Conservation (phyloP, 129 eudicot genomes). For the Flaveria brownii region DNA sequence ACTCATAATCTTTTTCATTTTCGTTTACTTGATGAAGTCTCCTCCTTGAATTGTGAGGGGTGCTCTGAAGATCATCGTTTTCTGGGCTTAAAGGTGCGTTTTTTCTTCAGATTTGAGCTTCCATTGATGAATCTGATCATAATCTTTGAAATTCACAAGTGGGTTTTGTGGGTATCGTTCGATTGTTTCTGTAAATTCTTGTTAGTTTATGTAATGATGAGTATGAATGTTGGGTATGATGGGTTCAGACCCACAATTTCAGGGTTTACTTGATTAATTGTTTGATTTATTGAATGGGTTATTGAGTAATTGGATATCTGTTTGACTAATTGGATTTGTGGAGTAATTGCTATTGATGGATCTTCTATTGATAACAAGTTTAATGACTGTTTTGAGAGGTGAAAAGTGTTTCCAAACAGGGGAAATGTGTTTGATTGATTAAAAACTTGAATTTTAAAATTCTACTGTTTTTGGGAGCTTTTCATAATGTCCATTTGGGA, state of each 20-base stretch:
- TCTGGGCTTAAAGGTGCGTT: conserved; percentile 7
- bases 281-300: background rate
- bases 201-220: background rate
- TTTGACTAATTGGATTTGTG: conserved; percentile 21
- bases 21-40: background rate
- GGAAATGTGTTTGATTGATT: conserved; percentile 21
- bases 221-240: background rate
- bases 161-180: background rate
- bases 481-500: background rate
- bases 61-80: conserved; percentile 3
- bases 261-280: background rate
- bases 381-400: conserved; percentile 4
- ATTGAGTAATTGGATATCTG: background rate
- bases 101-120: conserved; percentile 3
- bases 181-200: background rate
- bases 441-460: background rate
- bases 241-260: conserved; percentile 11
- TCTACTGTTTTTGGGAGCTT: conserved; percentile 24
- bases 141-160: background rate
- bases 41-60: background rate
- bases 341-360: background rate
- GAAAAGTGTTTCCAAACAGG: conserved; percentile 12
- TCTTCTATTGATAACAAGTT: background rate
- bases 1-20: background rate
- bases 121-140: background rate